Evolutionary conservation across 345 rosid species (phyloP).

Genomic region (Melaleuca alternifolia): DNA sequence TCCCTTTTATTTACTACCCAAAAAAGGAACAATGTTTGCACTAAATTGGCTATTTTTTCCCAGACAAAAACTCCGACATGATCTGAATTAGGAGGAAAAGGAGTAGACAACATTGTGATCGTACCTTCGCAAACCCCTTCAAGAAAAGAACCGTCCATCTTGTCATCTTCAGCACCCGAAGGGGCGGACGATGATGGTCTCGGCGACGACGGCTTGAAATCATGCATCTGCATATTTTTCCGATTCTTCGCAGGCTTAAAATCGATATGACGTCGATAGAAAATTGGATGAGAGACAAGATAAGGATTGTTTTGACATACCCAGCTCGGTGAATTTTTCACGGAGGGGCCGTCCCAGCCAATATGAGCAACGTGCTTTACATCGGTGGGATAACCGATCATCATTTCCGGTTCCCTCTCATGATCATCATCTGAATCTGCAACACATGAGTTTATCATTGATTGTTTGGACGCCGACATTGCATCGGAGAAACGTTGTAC

Average conservation of each 20-base stretch:
- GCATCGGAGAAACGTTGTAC: background rate
- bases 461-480: background rate
- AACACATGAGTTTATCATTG: background rate
- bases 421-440: constrained; percentile 14
- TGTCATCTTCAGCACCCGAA: constrained; percentile 7
- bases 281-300: background rate
- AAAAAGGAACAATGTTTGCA: background rate
- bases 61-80: background rate
- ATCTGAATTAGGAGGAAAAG: background rate
- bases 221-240: constrained; percentile 43
- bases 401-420: constrained; percentile 70
- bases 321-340: constrained; percentile 40
- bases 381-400: constrained; percentile 80
- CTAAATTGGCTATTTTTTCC: background rate
- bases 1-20: no score
- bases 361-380: constrained; percentile 95
- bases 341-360: constrained; percentile 73
- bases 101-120: background rate
- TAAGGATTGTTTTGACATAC: constrained; percentile 11
- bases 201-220: constrained; percentile 27
- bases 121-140: constrained; percentile 22
- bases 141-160: background rate
- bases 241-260: background rate
- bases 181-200: constrained; percentile 13
- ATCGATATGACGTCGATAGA: background rate